Conservation (phyloP, 192 early-diverging fungal genomes). For the Thamnidium elegans region DNA sequence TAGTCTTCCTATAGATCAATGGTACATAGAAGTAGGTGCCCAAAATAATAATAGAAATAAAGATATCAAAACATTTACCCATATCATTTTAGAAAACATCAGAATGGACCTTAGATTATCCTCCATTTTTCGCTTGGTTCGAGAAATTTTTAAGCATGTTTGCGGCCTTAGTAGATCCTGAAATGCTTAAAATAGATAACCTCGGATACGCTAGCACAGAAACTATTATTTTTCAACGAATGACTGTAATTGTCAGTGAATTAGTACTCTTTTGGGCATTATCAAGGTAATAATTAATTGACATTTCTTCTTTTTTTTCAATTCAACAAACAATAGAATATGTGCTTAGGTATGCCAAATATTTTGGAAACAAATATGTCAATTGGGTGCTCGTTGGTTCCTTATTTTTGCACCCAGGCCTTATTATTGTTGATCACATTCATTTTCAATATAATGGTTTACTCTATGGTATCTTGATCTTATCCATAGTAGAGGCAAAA, state of each 20-base stretch:
- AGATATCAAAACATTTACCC: no score
- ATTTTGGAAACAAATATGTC: constrained; percentile 25
- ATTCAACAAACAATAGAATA: background rate
- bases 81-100: constrained; percentile 57
- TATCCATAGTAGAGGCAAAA: constrained; percentile 70
- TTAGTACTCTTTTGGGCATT: constrained; percentile 71
- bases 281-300: constrained; percentile 37
- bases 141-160: constrained; percentile 72
- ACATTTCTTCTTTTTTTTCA: background rate
- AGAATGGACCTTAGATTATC: constrained; percentile 96
- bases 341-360: constrained; percentile 17
- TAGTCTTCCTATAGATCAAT: constrained; percentile 71
- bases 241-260: constrained; percentile 81
- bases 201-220: constrained; percentile 58
- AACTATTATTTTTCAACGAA: constrained; percentile 84
- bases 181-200: constrained; percentile 74
- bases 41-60: background rate
- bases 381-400: constrained; percentile 53
- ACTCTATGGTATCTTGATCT: constrained; percentile 82
- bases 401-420: constrained; percentile 65
- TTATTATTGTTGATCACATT: constrained; percentile 87
- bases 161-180: constrained; percentile 56
- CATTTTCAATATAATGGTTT: constrained; percentile 99
- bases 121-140: constrained; percentile 98
- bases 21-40: constrained; percentile 78